Evolutionary conservation across 1,139 yeast genomes (phyloP), one percentile per base, ranked within the genome.

Genomic region (Geotrichum candidum): DNA sequence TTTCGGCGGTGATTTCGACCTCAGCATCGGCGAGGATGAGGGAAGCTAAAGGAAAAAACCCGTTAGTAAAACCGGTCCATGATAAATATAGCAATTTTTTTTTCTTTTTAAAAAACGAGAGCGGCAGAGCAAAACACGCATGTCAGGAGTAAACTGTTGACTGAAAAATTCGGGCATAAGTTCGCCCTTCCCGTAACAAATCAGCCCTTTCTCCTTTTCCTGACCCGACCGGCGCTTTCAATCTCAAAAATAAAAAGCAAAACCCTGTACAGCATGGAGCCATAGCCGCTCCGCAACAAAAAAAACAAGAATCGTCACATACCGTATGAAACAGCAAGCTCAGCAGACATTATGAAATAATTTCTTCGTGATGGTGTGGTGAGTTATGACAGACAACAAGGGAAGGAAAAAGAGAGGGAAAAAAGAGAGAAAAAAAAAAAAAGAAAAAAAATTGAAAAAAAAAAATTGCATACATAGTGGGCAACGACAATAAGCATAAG

Each of bases 21-120:
- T 91, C 97, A 75, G 97, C 90, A 81, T 92, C 98, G 73, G 97
- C 97, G 82, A 92, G 85, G 84, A 92, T 91, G 82, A 92, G 88
- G 79, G 99, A 95, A 80, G 98, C 97, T 69, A 59, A 2, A 56
- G 54, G 5, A 48, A 25, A 23, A 50, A 10, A 50, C 3, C 4
- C 18, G 2, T 50, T 50, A 27, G 52, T 25, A 50, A n/a, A n/a
- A 2, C 15, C 25, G 10, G n/a, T 5, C 13, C 1, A 50, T 15
- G 22, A 50, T 15, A 50, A 27, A n/a, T 50, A 15, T 18, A 18
- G 18, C 18, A 18, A 18, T 18, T 18, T 18, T 18, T 18, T 18
- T 18, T 18, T 18, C 18, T 18, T 18, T 18, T 18, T 50, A 11
- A 22, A 50, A 15, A 6, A 15, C n/a, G 5, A 48, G 25, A 18